Base-by-base conservation (phyloP, 2,329 filamentous ascomycete genomes). In the Blastomyces percursus region DNA sequence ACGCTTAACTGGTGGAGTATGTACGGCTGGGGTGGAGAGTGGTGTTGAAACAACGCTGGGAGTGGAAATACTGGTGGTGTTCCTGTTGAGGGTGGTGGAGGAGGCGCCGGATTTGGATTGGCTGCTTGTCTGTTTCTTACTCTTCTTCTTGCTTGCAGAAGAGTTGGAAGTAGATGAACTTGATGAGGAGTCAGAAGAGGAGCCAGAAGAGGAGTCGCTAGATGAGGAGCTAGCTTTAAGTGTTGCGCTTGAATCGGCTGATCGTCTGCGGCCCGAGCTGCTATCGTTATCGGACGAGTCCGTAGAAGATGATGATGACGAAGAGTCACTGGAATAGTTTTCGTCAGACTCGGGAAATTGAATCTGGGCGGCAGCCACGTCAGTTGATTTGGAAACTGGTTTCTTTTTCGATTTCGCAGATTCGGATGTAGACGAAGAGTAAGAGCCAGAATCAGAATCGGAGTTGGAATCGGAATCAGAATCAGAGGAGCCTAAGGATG, bases 21-120 rank as follows among this genome's bases (percentile, higher is more conserved):
- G 21, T 52, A 65, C 69, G n/a, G 72, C 70, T 60, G 70, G 63
- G 65, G 66, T 62, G 50, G 72, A 69, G 30, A 64, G 72, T 16
- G 70, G 78, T 63, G 82, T 82, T 11, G 84, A 83, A 61, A 78
- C 77, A 54, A 85, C 70, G 3, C 83, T 86, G 12, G 76, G 30
- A 3, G 59, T 61, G 9, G 63, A 65, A 30, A 67, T 65, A 30
- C 40, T 59, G 38, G 67, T 65, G 44, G 68, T 67, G 19, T 54
- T 40, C 59, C 52, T 61, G 59, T 14, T 16, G 30, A 11, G n/a
- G 27, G 27, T 30, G 51, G 68, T 66, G 19, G 69, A 67, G 35
- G 65, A 61, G 32, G 56, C 16, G 38, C 5, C n/a, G 12, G 72
- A 75, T 62, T 80, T 77, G 2, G 77, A 59, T 59, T 59, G 46